Evolutionary conservation across 169 alveolate species (phyloP), one percentile per base, ranked within the genome.

Genomic region (Cryptosporidium sp.): DNA sequence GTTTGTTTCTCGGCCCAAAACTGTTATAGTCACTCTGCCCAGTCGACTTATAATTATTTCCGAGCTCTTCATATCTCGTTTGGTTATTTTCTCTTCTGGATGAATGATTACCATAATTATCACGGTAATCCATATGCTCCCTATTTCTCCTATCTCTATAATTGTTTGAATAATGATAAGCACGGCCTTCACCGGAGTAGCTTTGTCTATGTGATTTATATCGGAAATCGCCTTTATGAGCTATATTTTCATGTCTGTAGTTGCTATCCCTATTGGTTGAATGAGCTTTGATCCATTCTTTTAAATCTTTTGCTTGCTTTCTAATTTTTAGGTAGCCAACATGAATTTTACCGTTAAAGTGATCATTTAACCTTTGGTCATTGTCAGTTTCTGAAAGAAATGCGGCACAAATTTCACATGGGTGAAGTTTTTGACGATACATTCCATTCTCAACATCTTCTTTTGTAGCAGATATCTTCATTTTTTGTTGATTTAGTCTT

Each of bases 361-460:
- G 97, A 67, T 94, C 96, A 23, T 94, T 92, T 33, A 94, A 68
- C 16, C 96, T 85, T 29, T 94, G 94, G 75, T 94, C 97, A 62
- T 92, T 93, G 58, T 39, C 84, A 29, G 91, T 84, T 84, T 94
- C 96, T 18, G 96, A 93, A 0, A 94, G 92, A 35, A 94, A 71
- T 26, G 97, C 97, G 18, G 96, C 97, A 86, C 97, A 94, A 6
- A 94, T 93, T 70, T 94, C 96, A 53, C 97, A 94, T 2, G 97
- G 96, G 61, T 93, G 93, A 29, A 94, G 93, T 39, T 92, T 93
- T 65, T 92, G 94, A 29, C 92, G 94, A 31, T 91, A 92, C 70
- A 91, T 85, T 26, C 93, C 91, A 51, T 94, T 94, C 1, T 95
- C 96, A 26, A 92, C 94, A 65, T 85, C 92, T 44, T 93, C 95